phyloP scores from a whole-genome alignment of 495 filamentous ascomycete genomes.

The Podospora bellae-mahoneyi region DNA sequence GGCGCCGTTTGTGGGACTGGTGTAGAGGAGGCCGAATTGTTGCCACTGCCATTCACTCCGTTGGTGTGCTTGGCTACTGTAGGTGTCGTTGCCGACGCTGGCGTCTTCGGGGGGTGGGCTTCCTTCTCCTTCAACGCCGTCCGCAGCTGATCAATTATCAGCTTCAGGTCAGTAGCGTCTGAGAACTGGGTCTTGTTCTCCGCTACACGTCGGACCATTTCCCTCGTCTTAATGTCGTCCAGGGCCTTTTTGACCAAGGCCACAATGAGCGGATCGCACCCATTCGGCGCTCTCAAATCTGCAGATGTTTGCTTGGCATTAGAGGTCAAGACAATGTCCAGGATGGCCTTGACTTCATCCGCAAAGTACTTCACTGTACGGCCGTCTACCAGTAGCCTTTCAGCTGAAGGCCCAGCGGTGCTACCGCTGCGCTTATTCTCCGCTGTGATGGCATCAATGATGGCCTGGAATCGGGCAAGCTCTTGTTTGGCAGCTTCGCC shows the following conservation, averaged over 20 bases:
- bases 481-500: conserved; percentile 78
- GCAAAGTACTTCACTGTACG: conserved; percentile 47
- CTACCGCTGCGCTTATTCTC: conserved; percentile 45
- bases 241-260: conserved; percentile 43
- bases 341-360: conserved; percentile 46
- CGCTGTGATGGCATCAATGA: conserved; percentile 84
- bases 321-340: conserved; percentile 45
- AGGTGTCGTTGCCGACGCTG: conserved; percentile 8
- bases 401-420: conserved; percentile 41
- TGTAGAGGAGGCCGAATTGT: conserved; percentile 27
- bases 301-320: conserved; percentile 44
- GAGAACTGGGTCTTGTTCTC: conserved; percentile 40
- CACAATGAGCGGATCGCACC: conserved; percentile 43
- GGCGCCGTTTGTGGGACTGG: conserved; percentile 30
- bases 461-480: conserved; percentile 81
- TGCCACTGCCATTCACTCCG: conserved; percentile 21
- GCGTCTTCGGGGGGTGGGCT: conserved; percentile 23
- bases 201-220: conserved; percentile 42
- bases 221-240: conserved; percentile 37
- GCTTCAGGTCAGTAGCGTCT: conserved; percentile 45
- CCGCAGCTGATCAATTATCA: conserved; percentile 36
- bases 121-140: conserved; percentile 33
- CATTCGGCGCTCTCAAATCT: conserved; percentile 39
- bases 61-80: conserved; percentile 19
- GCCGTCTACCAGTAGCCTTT: conserved; percentile 44